These are phyloP conservation scores for Lactarius vividus DNA, from an alignment of 768 basidiomycete genomes.

Conservation along the genomic window DNA sequence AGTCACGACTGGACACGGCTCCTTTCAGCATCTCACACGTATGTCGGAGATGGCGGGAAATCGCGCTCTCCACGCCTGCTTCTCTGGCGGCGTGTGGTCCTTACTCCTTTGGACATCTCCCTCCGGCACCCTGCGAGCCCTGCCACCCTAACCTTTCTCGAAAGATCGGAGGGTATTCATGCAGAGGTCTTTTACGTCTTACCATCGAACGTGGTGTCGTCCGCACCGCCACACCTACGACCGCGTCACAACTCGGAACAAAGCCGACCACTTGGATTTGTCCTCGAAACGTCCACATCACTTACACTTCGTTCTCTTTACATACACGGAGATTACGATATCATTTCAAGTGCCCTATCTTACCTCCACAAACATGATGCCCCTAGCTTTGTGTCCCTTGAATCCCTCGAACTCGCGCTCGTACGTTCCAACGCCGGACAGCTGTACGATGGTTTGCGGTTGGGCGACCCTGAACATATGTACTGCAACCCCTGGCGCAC, in stretches of 20 bases:
- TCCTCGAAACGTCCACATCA: slow-evolving; percentile 9
- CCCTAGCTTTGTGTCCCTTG: slow-evolving; percentile 4
- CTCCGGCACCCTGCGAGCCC: neutral
- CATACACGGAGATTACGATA: slow-evolving; percentile 9
- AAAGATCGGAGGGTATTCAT: slow-evolving; percentile 5
- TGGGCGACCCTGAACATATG: neutral
- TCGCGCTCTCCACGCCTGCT: slow-evolving; percentile 22
- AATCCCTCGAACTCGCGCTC: slow-evolving; percentile 19
- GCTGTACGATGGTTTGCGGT: slow-evolving; percentile 8
- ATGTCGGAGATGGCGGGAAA: slow-evolving; percentile 20
- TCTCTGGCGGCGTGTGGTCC: slow-evolving; percentile 24
- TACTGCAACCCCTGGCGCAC: slow-evolving; percentile 12
- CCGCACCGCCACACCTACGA: neutral
- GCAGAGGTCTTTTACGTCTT: slow-evolving; percentile 14
- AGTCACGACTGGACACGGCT: slow-evolving; percentile 1
- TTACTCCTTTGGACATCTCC: slow-evolving; percentile 4
- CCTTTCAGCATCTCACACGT: slow-evolving; percentile 26
- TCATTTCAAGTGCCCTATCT: slow-evolving; percentile 11
- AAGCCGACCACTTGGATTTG: neutral
- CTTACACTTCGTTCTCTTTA: slow-evolving; percentile 5
- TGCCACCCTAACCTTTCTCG: slow-evolving; percentile 9
- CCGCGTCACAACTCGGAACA: neutral
- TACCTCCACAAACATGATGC: slow-evolving; percentile 9
- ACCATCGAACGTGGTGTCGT: neutral
- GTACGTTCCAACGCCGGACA: neutral